These are phyloP conservation scores for Yamadazyma sp. DNA, from an alignment of 1,139 yeast genomes.

Conservation along the genomic window DNA sequence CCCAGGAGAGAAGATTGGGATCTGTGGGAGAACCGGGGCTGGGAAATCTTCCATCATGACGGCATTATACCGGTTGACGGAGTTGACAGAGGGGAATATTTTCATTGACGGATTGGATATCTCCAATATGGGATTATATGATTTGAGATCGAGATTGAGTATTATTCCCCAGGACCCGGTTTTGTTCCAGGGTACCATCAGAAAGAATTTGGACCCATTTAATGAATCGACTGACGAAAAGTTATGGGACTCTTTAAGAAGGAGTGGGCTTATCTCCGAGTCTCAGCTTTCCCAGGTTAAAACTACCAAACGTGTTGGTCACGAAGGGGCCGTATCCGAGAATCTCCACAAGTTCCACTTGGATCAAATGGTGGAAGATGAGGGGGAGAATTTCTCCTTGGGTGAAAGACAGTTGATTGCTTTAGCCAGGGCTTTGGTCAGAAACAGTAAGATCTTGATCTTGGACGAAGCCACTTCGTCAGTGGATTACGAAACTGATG, in stretches of 20 bases:
- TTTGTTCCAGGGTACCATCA: constrained; percentile 62
- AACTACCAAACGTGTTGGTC: constrained; percentile 11
- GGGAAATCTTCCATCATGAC: constrained; percentile 96
- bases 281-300: constrained; percentile 41
- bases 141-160: constrained; percentile 59
- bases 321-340: constrained; percentile 42
- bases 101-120: constrained; percentile 86
- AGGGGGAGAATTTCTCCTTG: constrained; percentile 39
- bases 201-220: constrained; percentile 71
- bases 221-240: constrained; percentile 48
- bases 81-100: constrained; percentile 79
- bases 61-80: constrained; percentile 86
- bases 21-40: constrained; percentile 98
- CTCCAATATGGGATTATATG: constrained; percentile 55
- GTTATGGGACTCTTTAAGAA: constrained; percentile 55
- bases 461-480: constrained; percentile 46
- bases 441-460: constrained; percentile 37
- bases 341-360: constrained; percentile 43
- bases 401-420: constrained; percentile 45
- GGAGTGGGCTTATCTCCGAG: constrained; percentile 59
- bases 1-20: constrained; percentile 82
- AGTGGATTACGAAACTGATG: constrained; percentile 44
- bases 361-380: constrained; percentile 40
- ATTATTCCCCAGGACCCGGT: constrained; percentile 84
- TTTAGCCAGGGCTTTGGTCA: constrained; percentile 42